Percentiles rank a stretch among this genome's conserved stretches.
phyloP scores from a whole-genome alignment of 1,284 basidiomycete genomes.

The Rhodotorula sp. region DNA sequence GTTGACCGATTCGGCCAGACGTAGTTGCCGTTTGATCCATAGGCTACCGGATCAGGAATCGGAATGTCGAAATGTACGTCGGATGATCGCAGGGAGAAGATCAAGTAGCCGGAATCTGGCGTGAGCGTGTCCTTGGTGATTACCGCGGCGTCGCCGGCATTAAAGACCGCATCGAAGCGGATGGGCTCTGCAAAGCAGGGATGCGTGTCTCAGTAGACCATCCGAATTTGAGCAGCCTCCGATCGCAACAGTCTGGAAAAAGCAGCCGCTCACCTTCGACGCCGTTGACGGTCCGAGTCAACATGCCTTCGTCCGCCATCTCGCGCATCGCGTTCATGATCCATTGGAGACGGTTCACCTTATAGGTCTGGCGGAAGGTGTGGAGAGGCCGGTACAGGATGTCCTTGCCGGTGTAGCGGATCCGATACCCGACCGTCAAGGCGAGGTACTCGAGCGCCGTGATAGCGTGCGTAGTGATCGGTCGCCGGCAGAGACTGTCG shows the following conservation, averaged over 20 bases:
- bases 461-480: not conserved
- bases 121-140: conserved; percentile 4
- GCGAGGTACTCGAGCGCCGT: conserved; percentile 6
- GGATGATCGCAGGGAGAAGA: not conserved
- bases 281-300: conserved; percentile 3
- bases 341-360: not conserved
- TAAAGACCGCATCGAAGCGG: conserved; percentile 4
- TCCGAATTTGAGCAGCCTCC: no score
- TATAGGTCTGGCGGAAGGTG: not conserved
- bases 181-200: not conserved
- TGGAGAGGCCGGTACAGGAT: conserved; percentile 5
- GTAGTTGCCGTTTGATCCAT: conserved; percentile 8
- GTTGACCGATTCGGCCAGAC: not conserved
- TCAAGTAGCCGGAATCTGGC: conserved; percentile 2
- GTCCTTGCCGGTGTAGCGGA: not conserved
- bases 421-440: not conserved
- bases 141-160: not conserved
- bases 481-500: not conserved
- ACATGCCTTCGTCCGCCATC: not conserved
- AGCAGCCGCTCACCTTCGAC: not conserved
- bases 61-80: conserved; percentile 3
- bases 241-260: not conserved
- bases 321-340: conserved; percentile 3
- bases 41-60: not conserved
- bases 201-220: no score